Conservation (phyloP, 345 rosid species). For the Gossypium herbaceum region DNA sequence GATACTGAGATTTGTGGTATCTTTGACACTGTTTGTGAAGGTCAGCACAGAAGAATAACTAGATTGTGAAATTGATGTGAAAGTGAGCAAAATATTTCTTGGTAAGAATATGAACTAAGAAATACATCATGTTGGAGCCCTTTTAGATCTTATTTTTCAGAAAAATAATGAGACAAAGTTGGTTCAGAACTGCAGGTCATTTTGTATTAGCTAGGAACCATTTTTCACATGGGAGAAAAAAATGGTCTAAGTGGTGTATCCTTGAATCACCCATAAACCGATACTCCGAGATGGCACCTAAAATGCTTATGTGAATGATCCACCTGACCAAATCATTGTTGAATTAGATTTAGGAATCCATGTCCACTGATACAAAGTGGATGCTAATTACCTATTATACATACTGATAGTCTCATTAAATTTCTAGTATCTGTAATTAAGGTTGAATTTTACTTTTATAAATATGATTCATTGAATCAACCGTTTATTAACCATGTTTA, state of each 20-base stretch:
- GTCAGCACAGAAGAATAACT: not conserved
- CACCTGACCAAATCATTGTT: not conserved
- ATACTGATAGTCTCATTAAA: not conserved
- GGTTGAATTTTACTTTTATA: constrained; percentile 4
- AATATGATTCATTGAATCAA: not conserved
- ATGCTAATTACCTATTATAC: not conserved
- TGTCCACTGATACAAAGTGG: not conserved
- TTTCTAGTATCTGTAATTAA: not conserved
- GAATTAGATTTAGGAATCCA: not conserved
- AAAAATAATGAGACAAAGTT: not conserved
- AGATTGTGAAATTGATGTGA: constrained; percentile 5
- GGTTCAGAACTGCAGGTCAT: not conserved
- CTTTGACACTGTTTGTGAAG: not conserved
- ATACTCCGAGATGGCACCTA: not conserved
- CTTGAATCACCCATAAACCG: not conserved
- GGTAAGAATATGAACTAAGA: not conserved
- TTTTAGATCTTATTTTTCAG: not conserved
- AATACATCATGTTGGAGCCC: not conserved
- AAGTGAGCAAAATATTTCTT: not conserved
- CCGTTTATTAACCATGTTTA: constrained; percentile 12
- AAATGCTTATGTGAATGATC: not conserved
- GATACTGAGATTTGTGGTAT: not conserved
- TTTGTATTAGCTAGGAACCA: not conserved
- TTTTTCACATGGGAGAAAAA: not conserved
- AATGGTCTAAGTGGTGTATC: not conserved